Conservation (phyloP, 495 filamentous ascomycete genomes). For the Stereocaulon alpinum region DNA sequence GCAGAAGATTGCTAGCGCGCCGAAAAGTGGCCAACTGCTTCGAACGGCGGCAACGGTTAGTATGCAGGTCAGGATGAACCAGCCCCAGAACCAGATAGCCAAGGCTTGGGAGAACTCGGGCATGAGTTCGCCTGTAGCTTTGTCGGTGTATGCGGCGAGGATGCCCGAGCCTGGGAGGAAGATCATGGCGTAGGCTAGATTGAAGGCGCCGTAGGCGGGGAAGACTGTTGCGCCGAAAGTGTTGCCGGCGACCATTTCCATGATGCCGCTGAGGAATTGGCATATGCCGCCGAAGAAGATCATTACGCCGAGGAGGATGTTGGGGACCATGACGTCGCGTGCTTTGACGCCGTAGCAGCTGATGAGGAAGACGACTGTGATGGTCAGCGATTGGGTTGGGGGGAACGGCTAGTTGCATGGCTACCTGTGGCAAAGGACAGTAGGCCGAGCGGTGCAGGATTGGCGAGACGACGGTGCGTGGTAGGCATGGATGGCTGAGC, state of each 20-base stretch:
- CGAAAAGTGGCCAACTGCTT: conserved; percentile 25
- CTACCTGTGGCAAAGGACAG: conserved; percentile 23
- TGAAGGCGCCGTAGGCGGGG: conserved; percentile 30
- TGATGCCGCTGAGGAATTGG: conserved; percentile 30
- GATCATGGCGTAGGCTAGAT: conserved; percentile 30
- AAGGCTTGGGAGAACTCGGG: conserved; percentile 27
- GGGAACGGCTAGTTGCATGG: too few relatives aligned
- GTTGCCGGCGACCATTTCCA: conserved; percentile 29
- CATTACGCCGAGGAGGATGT: conserved; percentile 27
- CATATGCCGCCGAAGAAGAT: conserved; percentile 33
- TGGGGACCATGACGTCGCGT: conserved; percentile 28
- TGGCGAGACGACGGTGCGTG: conserved; percentile 14
- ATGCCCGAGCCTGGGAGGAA: conserved; percentile 31
- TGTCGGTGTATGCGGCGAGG: conserved; percentile 27
- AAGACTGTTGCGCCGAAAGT: conserved; percentile 32
- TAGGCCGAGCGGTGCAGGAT: conserved; percentile 26
- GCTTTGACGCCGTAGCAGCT: conserved; percentile 28
- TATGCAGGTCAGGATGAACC: conserved; percentile 32
- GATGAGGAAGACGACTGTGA: conserved; percentile 26
- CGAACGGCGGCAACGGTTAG: conserved; percentile 30
- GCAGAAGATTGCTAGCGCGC: conserved; percentile 23
- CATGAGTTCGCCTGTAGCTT: conserved; percentile 17
- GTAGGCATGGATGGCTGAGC: not conserved
- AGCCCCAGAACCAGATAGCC: conserved; percentile 30
- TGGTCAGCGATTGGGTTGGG: too few relatives aligned